Conservation (phyloP, 2,329 filamentous ascomycete genomes). For the Microsporum ferrugineum region DNA sequence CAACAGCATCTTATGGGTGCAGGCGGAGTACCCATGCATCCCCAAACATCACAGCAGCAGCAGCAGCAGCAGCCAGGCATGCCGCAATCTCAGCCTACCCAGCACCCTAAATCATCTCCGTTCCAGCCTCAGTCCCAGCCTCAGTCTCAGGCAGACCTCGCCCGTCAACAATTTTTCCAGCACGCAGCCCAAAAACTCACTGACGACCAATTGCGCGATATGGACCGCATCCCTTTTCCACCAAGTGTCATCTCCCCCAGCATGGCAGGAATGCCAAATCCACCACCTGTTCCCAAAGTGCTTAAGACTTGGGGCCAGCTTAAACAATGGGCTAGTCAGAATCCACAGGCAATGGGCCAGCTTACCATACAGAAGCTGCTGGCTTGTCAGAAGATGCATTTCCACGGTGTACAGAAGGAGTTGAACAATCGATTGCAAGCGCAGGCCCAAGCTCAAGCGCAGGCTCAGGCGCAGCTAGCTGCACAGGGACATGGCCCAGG, state of each 20-base stretch:
- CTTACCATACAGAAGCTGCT: slow-evolving; percentile 32
- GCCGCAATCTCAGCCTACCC: slow-evolving; percentile 11
- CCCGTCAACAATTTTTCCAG: slow-evolving; percentile 25
- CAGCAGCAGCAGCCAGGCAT: slow-evolving; percentile 1
- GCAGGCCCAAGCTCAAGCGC: slow-evolving; percentile 15
- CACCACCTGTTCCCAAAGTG: slow-evolving; percentile 36
- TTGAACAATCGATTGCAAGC: slow-evolving; percentile 15
- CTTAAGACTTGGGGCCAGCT: slow-evolving; percentile 47
- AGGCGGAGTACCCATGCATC: slow-evolving; percentile 14
- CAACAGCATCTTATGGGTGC: slow-evolving; percentile 26
- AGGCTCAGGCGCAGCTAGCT: not conserved
- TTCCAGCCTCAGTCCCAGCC: slow-evolving; percentile 14
- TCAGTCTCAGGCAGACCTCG: slow-evolving; percentile 20
- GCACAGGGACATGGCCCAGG: slow-evolving; percentile 13
- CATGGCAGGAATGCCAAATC: slow-evolving; percentile 16
- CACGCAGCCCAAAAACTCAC: slow-evolving; percentile 26
- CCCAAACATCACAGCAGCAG: slow-evolving; percentile 2
- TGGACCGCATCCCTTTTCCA: slow-evolving; percentile 33
- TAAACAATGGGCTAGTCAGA: slow-evolving; percentile 42
- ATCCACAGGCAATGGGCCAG: slow-evolving; percentile 33
- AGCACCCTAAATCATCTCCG: slow-evolving; percentile 9
- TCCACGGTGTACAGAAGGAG: slow-evolving; percentile 26
- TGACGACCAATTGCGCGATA: slow-evolving; percentile 31
- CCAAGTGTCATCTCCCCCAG: slow-evolving; percentile 25
- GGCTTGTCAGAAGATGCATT: slow-evolving; percentile 35